phyloP scores from a whole-genome alignment of 129 eudicot genomes.

The Escallonia herrerae region DNA sequence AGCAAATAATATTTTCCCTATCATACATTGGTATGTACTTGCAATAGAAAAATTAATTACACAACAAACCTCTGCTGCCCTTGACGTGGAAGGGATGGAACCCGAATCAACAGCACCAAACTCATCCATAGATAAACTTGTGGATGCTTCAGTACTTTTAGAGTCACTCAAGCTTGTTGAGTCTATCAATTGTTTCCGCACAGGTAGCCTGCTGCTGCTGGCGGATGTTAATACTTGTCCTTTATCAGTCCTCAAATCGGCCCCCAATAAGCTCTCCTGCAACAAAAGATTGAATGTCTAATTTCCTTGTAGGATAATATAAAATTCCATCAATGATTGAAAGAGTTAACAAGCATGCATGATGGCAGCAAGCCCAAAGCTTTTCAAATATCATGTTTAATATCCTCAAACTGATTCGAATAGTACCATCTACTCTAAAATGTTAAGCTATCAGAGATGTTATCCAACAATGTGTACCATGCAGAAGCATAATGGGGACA shows the following conservation, averaged over 20 bases:
- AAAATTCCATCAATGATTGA: too few species aligned
- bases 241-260: constrained; percentile 51
- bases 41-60: too few species aligned
- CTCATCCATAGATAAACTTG: constrained; percentile 53
- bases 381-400: too few species aligned
- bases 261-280: constrained; percentile 55
- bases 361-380: too few species aligned
- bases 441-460: too few species aligned
- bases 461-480: too few species aligned
- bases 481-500: too few species aligned
- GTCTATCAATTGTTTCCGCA: constrained; percentile 58
- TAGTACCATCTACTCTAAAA: too few species aligned
- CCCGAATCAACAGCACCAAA: constrained; percentile 55
- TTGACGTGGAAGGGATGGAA: constrained; percentile 58
- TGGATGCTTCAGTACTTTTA: constrained; percentile 62
- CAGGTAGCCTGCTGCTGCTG: constrained; percentile 44
- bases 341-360: too few species aligned
- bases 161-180: constrained; percentile 51
- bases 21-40: too few species aligned
- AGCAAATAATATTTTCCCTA: too few species aligned
- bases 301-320: background rate
- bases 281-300: background rate
- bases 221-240: constrained; percentile 54
- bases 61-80: constrained; percentile 51
- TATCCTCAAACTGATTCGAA: too few species aligned